Base-by-base conservation (phyloP, 345 rosid genomes). In the Rhodamnia rubescens region DNA sequence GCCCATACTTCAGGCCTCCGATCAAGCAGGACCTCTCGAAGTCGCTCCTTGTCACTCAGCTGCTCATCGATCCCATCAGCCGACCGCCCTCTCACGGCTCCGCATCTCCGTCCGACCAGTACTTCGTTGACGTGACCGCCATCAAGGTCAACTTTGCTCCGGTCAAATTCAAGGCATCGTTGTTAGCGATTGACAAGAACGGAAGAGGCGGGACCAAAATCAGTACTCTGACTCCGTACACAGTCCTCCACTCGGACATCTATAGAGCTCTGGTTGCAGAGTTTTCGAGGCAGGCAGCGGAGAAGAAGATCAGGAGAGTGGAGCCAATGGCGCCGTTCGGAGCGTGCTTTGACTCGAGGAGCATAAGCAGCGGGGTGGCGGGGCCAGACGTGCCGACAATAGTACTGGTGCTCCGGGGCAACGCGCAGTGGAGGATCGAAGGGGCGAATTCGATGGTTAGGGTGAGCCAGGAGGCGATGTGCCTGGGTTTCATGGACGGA, bases 161-260 rank as follows among this genome's bases (percentile, higher is more conserved):
- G 2, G 85, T 90, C 12, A 32, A 49, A 24, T 49, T 91, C 44
- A 89, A 90, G 57, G 8, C 82, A 7, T 74, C 90, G 4, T 82
- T 92, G 90, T 84, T 91, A 7, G 49, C 53, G 14, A 85, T 90
- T 22, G 50, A 83, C 20, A 88, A 80, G 6, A 53, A 87, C 47
- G 92, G 92, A 1, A 18, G 36, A 29, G 97, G 95, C 8, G 95
- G 96, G 29, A 91, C 96, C 2, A 90, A 86, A 86, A 81, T 94
- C 86, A 91, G 90, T 90, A 92, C 93, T 3, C 69, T 86, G 1
- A 42, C 22, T 52, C 90, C 90, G 0, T 91, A 90, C 88, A 86
- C 93, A 1, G 57, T 84, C 11, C 11, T 91, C 61, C 89, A 91
- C 20, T 52, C 91, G 11, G 88, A 93, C 14, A 89, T 93, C 18